These are phyloP conservation scores for Multifurca ochricompacta DNA, from an alignment of 768 basidiomycete species.

Conservation along the genomic window DNA sequence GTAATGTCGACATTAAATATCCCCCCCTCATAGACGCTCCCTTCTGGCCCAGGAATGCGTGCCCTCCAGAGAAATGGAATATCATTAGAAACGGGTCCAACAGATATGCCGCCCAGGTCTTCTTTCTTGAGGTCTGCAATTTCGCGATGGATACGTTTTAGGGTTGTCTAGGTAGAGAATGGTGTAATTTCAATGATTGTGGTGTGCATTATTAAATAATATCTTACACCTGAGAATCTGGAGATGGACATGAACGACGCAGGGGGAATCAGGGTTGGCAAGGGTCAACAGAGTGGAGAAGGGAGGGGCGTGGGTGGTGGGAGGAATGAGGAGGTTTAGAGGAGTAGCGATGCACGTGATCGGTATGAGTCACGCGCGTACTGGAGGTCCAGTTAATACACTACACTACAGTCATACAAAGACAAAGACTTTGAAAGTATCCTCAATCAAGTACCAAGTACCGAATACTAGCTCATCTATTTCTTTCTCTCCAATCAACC, in stretches of 20 bases:
- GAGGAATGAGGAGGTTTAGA: too few relatives aligned
- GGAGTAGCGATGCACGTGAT: constrained; percentile 10
- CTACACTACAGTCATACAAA: too few relatives aligned
- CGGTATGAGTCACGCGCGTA: too few relatives aligned
- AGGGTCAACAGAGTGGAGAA: too few relatives aligned
- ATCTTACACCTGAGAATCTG: constrained; percentile 14
- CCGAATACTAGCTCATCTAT: too few relatives aligned
- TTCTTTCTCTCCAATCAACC: neutral
- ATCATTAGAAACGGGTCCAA: constrained; percentile 54
- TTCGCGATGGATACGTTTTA: constrained; percentile 81
- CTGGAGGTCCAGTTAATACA: too few relatives aligned
- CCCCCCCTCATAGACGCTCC: constrained; percentile 77
- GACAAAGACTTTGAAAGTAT: too few relatives aligned
- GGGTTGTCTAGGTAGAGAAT: constrained; percentile 50
- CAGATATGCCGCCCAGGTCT: constrained; percentile 65
- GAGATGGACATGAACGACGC: constrained; percentile 5
- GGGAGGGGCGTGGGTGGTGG: too few relatives aligned
- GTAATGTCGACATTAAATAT: constrained; percentile 60
- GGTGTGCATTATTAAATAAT: neutral
- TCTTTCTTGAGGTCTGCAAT: constrained; percentile 76
- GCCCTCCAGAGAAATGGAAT: constrained; percentile 70
- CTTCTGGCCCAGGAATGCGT: constrained; percentile 73
- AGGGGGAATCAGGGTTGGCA: too few relatives aligned
- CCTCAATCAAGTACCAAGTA: too few relatives aligned
- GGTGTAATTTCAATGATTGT: neutral